These are phyloP conservation scores for Berberis vulgaris DNA, from an alignment of 164 flowering plant species.

Conservation along the genomic window DNA sequence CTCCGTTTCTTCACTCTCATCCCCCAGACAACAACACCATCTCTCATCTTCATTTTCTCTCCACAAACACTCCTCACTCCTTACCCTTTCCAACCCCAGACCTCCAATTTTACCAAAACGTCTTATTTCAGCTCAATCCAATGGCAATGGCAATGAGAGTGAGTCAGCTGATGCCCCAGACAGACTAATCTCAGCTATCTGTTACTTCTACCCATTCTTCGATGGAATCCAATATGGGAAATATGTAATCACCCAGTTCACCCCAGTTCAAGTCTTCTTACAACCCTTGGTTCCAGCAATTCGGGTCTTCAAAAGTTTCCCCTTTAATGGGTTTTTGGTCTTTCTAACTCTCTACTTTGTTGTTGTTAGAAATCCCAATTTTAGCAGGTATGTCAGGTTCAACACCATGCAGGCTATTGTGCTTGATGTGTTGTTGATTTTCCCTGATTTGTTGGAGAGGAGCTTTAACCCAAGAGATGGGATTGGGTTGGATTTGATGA, in stretches of 20 bases:
- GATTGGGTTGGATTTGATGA: conserved; percentile 74
- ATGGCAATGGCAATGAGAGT: conserved; percentile 15
- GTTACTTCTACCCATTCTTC: conserved; percentile 93
- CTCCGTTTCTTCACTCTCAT: too few species aligned
- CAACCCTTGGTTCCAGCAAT: conserved; percentile 83
- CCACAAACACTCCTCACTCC: too few species aligned
- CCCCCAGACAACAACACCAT: too few species aligned
- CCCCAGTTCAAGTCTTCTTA: conserved; percentile 54
- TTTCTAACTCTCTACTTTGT: conserved; percentile 81
- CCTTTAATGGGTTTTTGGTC: conserved; percentile 78
- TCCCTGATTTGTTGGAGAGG: conserved; percentile 86
- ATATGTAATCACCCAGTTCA: conserved; percentile 65
- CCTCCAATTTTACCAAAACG: too few species aligned
- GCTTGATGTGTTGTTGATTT: conserved; percentile 84
- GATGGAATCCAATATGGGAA: conserved; percentile 92
- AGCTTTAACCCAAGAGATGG: conserved; percentile 70
- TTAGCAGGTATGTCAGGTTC: conserved; percentile 91
- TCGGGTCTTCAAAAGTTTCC: conserved; percentile 75
- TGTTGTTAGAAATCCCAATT: conserved; percentile 74
- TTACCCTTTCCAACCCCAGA: too few species aligned
- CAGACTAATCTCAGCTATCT: conserved; percentile 73
- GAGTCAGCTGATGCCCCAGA: conserved; percentile 54
- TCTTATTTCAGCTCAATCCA: conserved; percentile 24
- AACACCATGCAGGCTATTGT: conserved; percentile 96
- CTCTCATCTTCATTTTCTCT: too few species aligned